Evolutionary conservation across 176 grass and related monocot genomes (phyloP), one percentile per base, ranked within the genome.

Genomic region (Puya raimondii): DNA sequence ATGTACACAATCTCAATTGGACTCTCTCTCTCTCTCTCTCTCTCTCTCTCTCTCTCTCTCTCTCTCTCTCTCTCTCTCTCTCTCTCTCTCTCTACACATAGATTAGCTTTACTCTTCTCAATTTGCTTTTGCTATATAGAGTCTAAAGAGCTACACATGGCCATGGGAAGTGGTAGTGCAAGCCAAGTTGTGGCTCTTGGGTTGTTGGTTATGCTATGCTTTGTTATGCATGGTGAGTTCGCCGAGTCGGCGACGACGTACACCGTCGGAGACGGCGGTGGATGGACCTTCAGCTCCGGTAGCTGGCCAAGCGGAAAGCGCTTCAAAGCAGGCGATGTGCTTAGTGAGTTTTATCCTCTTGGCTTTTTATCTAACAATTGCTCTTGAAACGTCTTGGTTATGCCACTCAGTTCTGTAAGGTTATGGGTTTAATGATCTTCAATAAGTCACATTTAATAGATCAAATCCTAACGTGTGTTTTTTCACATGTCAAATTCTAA

Each of bases 141-240:
- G 33, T 42, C 0, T 42, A 42, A 56, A 56, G 53, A 56, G n/a
- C 13, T 16, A 17, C 0, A 16, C n/a, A 92, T 88, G 85, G 89
- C 82, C 76, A 78, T 79, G 86, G 90, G 80, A 92, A 86, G 83
- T 27, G 82, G 80, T 83, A 83, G 85, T 88, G 89, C 89, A 50
- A 12, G 51, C 21, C 65, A 67, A 68, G 78, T 33, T 25, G 68
- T 75, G 49, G 23, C 77, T 67, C 15, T 93, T 56, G 80, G 70
- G 68, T 42, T 61, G 17, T 14, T 86, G n/a, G 33, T 78, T 27
- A 17, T 63, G 6, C 13, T 63, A 4, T 91, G 76, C 80, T 76
- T 91, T 61, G 29, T 84, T 67, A 14, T 81, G 48, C 54, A 64
- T 65, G 16, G 25, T 12, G 58, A 83, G 70, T 17, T 80, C 21